These are phyloP conservation scores for Phialemonium atrogriseum DNA, from an alignment of 2,329 filamentous ascomycete species.

Conservation along the genomic window DNA sequence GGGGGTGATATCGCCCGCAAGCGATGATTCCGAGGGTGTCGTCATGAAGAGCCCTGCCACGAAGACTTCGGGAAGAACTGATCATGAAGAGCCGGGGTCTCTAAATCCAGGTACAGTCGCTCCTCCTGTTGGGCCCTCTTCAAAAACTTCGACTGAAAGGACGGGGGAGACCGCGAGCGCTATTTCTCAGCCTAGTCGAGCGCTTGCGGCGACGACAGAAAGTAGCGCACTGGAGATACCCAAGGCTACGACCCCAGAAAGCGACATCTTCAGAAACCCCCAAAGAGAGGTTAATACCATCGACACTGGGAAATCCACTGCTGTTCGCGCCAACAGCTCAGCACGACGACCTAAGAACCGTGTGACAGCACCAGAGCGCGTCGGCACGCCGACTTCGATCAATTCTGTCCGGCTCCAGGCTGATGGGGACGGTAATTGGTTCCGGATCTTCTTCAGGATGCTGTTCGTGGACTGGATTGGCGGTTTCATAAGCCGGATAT, in stretches of 20 bases:
- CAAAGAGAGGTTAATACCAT: no score
- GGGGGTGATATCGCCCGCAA: conserved; percentile 15
- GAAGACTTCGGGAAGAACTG: conserved; percentile 14
- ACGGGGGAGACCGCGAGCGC: not conserved
- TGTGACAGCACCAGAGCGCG: conserved; percentile 6
- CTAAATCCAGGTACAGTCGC: conserved; percentile 2
- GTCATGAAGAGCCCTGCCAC: conserved; percentile 17
- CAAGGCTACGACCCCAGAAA: not conserved
- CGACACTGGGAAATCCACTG: no score
- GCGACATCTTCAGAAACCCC: not conserved
- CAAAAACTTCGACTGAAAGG: not conserved
- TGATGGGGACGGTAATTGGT: conserved; percentile 19
- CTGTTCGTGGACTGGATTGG: conserved; percentile 31
- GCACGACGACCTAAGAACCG: conserved; percentile 14
- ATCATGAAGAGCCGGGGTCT: conserved; percentile 5
- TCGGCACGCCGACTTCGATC: conserved; percentile 12
- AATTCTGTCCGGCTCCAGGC: conserved; percentile 11
- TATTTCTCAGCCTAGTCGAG: not conserved
- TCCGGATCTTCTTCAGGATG: conserved; percentile 23
- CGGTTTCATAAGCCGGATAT: conserved; percentile 23
- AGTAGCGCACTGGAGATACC: no score
- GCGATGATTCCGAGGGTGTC: conserved; percentile 34
- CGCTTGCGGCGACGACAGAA: no score
- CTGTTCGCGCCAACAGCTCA: no score
- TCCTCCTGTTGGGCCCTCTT: not conserved